phyloP scores from a whole-genome alignment of 2,329 filamentous ascomycete species.

The Aspergillus puulaauensis region DNA sequence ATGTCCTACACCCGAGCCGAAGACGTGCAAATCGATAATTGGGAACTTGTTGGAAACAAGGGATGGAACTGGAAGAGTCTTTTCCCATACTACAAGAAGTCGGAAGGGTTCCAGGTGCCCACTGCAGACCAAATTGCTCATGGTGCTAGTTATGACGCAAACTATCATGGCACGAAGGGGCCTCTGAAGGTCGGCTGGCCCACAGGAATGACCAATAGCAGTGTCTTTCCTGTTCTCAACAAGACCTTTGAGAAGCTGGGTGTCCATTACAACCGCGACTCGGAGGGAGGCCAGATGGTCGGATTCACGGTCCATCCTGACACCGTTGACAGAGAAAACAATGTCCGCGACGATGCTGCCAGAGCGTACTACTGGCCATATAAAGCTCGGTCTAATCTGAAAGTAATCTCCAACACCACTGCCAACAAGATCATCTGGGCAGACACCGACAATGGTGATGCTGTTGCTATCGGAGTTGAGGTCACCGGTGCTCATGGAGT shows the following conservation, averaged over 20 bases:
- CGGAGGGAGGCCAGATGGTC: conserved; percentile 46
- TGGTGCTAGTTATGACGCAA: conserved; percentile 28
- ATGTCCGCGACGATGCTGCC: conserved; percentile 49
- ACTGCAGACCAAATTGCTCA: conserved; percentile 19
- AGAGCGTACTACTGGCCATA: conserved; percentile 50
- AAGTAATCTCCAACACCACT: conserved; percentile 44
- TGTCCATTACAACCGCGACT: conserved; percentile 43
- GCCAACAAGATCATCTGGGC: conserved; percentile 44
- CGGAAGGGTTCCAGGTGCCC: conserved; percentile 28
- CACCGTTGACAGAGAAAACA: conserved; percentile 39
- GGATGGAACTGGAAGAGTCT: conserved; percentile 36
- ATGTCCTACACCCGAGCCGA: conserved; percentile 41
- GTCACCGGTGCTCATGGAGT: conserved; percentile 24
- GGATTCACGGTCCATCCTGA: conserved; percentile 45
- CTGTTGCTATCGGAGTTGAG: conserved; percentile 31
- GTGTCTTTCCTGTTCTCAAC: conserved; percentile 33
- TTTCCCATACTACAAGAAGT: conserved; percentile 32
- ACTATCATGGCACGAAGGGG: conserved; percentile 30
- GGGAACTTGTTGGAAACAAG: conserved; percentile 34
- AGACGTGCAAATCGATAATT: conserved; percentile 38
- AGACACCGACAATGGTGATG: conserved; percentile 13
- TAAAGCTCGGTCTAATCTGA: conserved; percentile 43
- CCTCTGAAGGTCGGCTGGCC: conserved; percentile 32
- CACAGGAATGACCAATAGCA: conserved; percentile 22
- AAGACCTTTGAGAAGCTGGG: conserved; percentile 39